Evolutionary conservation across 306 rosid species (phyloP).

Genomic region (Acacia acuminata): DNA sequence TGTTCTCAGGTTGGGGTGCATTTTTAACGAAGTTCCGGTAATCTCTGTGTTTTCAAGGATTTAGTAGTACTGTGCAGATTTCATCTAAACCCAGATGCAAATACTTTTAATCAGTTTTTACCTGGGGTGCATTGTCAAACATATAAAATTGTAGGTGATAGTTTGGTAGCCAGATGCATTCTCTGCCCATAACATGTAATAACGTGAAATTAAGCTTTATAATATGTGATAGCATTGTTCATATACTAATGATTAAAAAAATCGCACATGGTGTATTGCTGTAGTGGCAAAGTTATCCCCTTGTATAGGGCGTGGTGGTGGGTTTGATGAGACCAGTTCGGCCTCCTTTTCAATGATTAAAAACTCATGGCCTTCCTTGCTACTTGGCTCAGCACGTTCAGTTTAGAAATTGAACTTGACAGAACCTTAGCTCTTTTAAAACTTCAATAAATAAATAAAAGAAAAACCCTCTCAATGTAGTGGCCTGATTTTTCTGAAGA

Average conservation of each 20-base stretch:
- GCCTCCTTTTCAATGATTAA: no score
- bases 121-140: background rate
- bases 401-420: constrained; percentile 5
- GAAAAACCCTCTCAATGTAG: constrained; percentile 19
- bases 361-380: background rate
- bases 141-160: background rate
- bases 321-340: no score
- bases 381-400: background rate
- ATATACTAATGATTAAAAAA: no score
- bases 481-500: constrained; percentile 33
- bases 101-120: background rate
- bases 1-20: constrained; percentile 87
- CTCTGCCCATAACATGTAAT: no score
- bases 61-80: background rate
- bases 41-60: background rate
- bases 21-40: background rate
- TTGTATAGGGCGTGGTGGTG: no score
- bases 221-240: no score
- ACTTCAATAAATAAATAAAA: background rate
- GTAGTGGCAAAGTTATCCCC: no score
- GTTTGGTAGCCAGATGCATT: background rate
- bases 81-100: constrained; percentile 6
- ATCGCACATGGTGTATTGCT: no score
- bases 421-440: constrained; percentile 5
- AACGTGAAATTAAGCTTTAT: no score